Evolutionary conservation across 1,284 basidiomycete species (phyloP), one percentile per base, ranked within the genome.

Genomic region (Porodaedalea pini): DNA sequence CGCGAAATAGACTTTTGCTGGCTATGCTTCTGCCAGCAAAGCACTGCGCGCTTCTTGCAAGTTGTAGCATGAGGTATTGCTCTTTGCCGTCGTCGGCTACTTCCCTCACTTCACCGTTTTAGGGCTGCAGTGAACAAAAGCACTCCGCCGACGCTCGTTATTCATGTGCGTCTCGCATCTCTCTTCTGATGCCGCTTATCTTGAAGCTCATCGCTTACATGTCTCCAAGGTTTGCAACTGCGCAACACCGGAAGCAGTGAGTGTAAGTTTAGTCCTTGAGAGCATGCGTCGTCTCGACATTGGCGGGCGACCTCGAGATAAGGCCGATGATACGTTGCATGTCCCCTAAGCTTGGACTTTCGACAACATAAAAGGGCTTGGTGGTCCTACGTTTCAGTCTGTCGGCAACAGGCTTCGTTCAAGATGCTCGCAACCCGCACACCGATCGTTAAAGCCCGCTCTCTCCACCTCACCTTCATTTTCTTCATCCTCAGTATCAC

Each of bases 401-500:
- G 21, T 29, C 19, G 44, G 32, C 19, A 31, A 23, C 34, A 48
- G 55, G 25, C 25, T 31, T 47, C 25, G 27, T 6, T 51, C 55
- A 19, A 15, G 29, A 23, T 54, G 29, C 15, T 51, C 31, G 48
- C 25, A 34, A 32, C 37, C 11, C 37, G 17, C 48, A 34, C 39
- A 10, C 21, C 23, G 13, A 13, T 49, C 51, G 23, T 36, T n/a
- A n/a, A 15, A 17, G 25, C 49, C 15, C 55, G 29, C 41, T 69
- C 56, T 32, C 67, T 68, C 62, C 64, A 63, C 55, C 27, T 54
- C 8, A 19, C 2, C 63, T 61, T 47, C 56, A 56, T 52, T 56
- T 61, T 56, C 51, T 62, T 49, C 51, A 57, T 53, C 60, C 60
- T 56, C 56, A 59, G 56, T 48, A 6, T 62, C 40, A 61, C 47